Percentiles rank a stretch among this genome's conserved stretches.
Evolutionary conservation across 2,329 filamentous ascomycete genomes (phyloP).

Genomic region (Beauveria sp.): DNA sequence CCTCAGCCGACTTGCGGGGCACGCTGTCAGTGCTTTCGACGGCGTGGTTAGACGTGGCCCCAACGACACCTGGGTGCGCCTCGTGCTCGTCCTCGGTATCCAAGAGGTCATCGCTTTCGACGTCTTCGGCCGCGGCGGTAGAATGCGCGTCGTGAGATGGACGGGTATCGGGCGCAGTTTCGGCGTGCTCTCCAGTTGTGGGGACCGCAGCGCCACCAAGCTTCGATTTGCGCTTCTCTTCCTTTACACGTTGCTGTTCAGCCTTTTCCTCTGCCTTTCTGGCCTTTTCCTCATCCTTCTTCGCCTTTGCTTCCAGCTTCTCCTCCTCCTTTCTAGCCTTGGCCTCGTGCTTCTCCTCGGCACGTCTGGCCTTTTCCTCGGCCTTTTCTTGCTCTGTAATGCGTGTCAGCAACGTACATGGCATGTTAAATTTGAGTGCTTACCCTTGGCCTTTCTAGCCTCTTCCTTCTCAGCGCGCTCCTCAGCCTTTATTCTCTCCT

Average conservation of each 20-base stretch:
- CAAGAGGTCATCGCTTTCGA: slow-evolving; percentile 10
- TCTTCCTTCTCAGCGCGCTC: slow-evolving; percentile 48
- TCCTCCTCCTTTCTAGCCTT: slow-evolving; percentile 7
- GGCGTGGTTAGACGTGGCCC: background rate
- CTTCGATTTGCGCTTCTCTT: slow-evolving; percentile 43
- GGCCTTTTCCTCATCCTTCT: slow-evolving; percentile 25
- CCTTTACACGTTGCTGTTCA: slow-evolving; percentile 45
- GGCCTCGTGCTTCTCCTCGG: slow-evolving; percentile 32
- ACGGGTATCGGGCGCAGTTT: background rate
- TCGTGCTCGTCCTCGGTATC: slow-evolving; percentile 15
- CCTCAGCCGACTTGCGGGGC: slow-evolving; percentile 11
- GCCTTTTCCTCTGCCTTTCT: slow-evolving; percentile 30
- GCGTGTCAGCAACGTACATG: background rate
- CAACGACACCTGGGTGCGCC: slow-evolving; percentile 11
- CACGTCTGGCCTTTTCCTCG: slow-evolving; percentile 9
- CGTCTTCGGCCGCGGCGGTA: slow-evolving; percentile 1
- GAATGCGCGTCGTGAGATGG: slow-evolving; percentile 13
- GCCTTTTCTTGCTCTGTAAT: slow-evolving; percentile 37
- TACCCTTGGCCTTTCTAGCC: slow-evolving; percentile 51
- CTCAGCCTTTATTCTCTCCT: slow-evolving; percentile 37
- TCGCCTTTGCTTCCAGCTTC: slow-evolving; percentile 33
- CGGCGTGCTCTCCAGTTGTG: slow-evolving; percentile 11
- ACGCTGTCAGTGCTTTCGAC: slow-evolving; percentile 4
- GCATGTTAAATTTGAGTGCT: slow-evolving; percentile 20
- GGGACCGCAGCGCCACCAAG: slow-evolving; percentile 15